Percentiles rank a stretch among this genome's conserved stretches.
These are phyloP conservation scores for Tremella mesenterica DNA, from an alignment of 768 basidiomycete genomes.

Conservation along the genomic window DNA sequence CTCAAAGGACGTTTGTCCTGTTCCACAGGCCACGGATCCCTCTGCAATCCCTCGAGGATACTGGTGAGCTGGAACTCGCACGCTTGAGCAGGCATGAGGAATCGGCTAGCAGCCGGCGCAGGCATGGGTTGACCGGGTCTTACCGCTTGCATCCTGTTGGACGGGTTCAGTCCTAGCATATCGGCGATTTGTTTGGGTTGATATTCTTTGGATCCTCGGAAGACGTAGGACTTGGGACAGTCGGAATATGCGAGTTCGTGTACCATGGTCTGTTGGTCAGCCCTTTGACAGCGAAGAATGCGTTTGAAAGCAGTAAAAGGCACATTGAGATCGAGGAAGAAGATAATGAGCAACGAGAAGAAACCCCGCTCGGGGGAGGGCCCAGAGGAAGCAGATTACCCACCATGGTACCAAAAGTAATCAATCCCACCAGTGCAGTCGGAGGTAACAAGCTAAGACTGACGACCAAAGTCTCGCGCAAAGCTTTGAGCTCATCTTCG, in stretches of 20 bases:
- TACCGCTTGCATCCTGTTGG: constrained; percentile 40
- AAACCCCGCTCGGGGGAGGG: no score
- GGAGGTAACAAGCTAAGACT: constrained; percentile 87
- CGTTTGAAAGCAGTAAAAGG: no score
- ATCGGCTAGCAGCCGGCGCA: constrained; percentile 49
- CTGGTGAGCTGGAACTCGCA: constrained; percentile 94
- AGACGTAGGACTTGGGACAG: constrained; percentile 96
- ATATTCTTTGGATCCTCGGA: constrained; percentile 97
- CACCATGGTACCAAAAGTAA: constrained; percentile 97
- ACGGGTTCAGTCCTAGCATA: constrained; percentile 78
- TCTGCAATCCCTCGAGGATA: constrained; percentile 73
- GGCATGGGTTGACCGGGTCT: constrained; percentile 44
- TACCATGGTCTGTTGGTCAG: constrained; percentile 68
- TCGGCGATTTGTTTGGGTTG: constrained; percentile 92
- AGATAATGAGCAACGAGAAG: neutral
- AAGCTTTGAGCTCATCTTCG: constrained; percentile 88
- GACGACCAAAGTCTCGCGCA: constrained; percentile 89
- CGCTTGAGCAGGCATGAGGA: constrained; percentile 82
- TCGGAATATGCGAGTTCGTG: constrained; percentile 95
- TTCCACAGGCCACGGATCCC: constrained; percentile 96
- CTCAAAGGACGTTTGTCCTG: constrained; percentile 85
- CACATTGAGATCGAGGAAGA: neutral
- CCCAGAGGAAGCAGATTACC: constrained; percentile 14
- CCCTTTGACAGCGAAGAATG: no score
- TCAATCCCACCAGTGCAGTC: constrained; percentile 85